Evolutionary conservation across 1,284 basidiomycete genomes (phyloP).

Genomic region (Puccinia coronata): DNA sequence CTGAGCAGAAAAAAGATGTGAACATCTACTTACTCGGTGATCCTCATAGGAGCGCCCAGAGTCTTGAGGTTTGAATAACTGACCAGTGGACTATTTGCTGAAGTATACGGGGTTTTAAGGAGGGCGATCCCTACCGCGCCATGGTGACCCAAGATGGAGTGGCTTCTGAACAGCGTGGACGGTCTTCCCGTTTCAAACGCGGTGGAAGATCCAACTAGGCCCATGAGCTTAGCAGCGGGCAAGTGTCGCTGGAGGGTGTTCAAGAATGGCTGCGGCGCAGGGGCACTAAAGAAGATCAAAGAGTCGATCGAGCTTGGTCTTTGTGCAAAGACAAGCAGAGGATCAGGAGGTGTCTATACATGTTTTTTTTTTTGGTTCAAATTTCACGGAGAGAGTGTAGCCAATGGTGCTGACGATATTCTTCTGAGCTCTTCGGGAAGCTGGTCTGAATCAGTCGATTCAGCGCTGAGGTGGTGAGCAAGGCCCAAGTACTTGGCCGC

Average conservation of each 20-base stretch:
- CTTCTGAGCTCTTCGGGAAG: constrained; percentile 35
- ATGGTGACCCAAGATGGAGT: constrained; percentile 29
- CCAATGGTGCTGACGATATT: constrained; percentile 35
- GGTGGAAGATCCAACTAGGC: constrained; percentile 41
- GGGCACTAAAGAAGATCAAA: constrained; percentile 43
- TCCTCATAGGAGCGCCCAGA: constrained; percentile 21
- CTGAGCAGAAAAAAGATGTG: background rate
- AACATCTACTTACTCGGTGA: constrained; percentile 28
- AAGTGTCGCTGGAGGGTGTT: constrained; percentile 8
- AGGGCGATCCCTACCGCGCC: constrained; percentile 41
- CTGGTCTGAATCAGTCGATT: background rate
- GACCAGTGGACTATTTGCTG: background rate
- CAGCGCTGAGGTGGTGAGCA: background rate
- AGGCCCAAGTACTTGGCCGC: background rate
- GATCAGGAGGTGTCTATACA: background rate
- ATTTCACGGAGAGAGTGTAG: background rate
- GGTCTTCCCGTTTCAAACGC: constrained; percentile 44
- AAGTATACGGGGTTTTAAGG: background rate
- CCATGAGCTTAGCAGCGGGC: constrained; percentile 14
- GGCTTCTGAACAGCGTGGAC: constrained; percentile 29
- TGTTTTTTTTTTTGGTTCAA: background rate
- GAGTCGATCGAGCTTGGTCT: constrained; percentile 24
- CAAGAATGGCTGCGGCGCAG: constrained; percentile 23
- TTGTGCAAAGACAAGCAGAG: background rate
- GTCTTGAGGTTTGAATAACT: constrained; percentile 7